Evolutionary conservation across 176 grass and related monocot genomes (phyloP).

Genomic region (Phoenix dactylifera): DNA sequence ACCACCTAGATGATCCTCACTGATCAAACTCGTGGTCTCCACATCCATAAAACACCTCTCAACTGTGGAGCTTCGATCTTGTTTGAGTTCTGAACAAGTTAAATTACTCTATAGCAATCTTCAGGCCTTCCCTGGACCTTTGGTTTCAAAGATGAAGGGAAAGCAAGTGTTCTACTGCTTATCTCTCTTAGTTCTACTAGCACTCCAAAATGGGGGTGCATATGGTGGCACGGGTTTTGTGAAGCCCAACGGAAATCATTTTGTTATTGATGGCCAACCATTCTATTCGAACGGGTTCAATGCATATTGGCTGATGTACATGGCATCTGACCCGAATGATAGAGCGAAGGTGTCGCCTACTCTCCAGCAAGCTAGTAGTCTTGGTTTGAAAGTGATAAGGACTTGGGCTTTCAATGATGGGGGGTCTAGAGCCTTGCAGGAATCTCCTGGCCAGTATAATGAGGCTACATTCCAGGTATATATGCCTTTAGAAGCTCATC

Average conservation of each 20-base stretch:
- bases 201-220: neutral
- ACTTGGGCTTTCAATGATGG: conserved; percentile 90
- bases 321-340: conserved; percentile 38
- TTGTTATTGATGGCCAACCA: conserved; percentile 29
- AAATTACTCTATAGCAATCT: no score
- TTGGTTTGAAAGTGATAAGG: conserved; percentile 45
- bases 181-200: conserved; percentile 6
- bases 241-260: conserved; percentile 33
- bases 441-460: conserved; percentile 55
- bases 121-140: no score
- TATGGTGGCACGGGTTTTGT: conserved; percentile 15
- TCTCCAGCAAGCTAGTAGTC: conserved; percentile 35
- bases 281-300: conserved; percentile 72
- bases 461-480: conserved; percentile 48
- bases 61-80: no score
- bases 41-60: no score
- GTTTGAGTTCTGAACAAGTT: no score
- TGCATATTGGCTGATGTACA: conserved; percentile 82
- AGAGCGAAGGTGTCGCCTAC: conserved; percentile 36
- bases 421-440: conserved; percentile 49
- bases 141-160: no score
- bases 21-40: no score
- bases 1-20: no score
- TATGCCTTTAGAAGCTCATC: neutral
- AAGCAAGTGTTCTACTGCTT: no score